phyloP scores from a whole-genome alignment of 768 basidiomycete species.

The Leccinum sublutescens region DNA sequence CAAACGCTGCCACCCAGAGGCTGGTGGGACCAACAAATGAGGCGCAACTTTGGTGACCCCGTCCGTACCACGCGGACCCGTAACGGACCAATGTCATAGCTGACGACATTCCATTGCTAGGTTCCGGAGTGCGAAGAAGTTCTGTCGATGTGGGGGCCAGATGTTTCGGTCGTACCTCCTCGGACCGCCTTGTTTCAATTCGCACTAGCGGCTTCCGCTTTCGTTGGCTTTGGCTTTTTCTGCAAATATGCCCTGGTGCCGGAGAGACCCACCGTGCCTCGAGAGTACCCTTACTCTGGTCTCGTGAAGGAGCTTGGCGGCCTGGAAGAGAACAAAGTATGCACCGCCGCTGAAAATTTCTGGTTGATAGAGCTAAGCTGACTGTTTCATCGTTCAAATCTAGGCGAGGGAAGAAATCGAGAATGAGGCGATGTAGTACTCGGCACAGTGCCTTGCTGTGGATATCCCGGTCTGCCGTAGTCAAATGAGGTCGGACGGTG shows the following conservation, averaged over 20 bases:
- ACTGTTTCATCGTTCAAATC: not conserved
- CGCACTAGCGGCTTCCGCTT: slow-evolving; percentile 55
- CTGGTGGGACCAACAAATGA: slow-evolving; percentile 75
- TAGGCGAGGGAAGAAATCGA: slow-evolving; percentile 39
- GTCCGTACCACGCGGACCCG: slow-evolving; percentile 39
- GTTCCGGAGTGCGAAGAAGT: slow-evolving; percentile 80
- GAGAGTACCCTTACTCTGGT: slow-evolving; percentile 76
- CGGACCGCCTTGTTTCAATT: slow-evolving; percentile 65
- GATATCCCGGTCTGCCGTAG: too few species aligned
- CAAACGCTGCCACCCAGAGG: slow-evolving; percentile 63
- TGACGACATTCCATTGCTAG: slow-evolving; percentile 38
- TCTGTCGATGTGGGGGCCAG: slow-evolving; percentile 86
- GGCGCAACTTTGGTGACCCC: slow-evolving; percentile 79
- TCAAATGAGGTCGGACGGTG: not conserved
- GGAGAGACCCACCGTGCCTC: slow-evolving; percentile 62
- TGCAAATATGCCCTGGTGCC: slow-evolving; percentile 56
- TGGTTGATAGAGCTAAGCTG: slow-evolving; percentile 4
- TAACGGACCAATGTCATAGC: slow-evolving; percentile 6
- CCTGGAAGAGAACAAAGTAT: slow-evolving; percentile 72
- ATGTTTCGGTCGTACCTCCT: slow-evolving; percentile 61
- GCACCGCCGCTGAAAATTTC: slow-evolving; percentile 14
- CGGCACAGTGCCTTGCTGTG: not conserved
- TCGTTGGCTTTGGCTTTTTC: slow-evolving; percentile 60
- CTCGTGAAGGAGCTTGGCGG: slow-evolving; percentile 78
- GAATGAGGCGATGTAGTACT: slow-evolving; percentile 23